Evolutionary conservation across 176 grass and related monocot species (phyloP).

Genomic region (Secale cereale): DNA sequence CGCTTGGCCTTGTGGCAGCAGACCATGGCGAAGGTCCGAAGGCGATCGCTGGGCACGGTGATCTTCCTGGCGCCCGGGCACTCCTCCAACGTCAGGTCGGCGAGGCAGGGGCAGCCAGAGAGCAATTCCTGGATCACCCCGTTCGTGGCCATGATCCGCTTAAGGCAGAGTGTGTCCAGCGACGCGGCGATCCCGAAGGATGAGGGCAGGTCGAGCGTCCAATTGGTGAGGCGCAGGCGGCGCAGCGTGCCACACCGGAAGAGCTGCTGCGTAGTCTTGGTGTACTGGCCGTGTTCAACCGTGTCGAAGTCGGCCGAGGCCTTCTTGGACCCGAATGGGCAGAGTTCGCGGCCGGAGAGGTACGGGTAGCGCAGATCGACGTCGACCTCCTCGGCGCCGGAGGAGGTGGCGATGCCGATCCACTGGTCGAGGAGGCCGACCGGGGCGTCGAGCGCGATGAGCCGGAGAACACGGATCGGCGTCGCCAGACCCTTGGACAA

Average conservation of each 20-base stretch:
- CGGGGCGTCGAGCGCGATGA: not conserved
- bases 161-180: not conserved
- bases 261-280: not conserved
- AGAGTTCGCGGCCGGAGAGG: not conserved
- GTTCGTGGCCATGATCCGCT: not conserved
- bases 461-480: not conserved
- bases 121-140: not conserved
- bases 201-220: not conserved
- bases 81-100: constrained; percentile 18
- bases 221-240: not conserved
- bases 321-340: not conserved
- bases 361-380: not conserved
- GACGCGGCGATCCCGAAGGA: not conserved
- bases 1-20: not conserved
- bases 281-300: not conserved
- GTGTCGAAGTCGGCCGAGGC: not conserved
- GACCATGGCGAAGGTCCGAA: not conserved
- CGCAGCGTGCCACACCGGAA: not conserved
- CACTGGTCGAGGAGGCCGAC: not conserved
- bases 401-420: not conserved
- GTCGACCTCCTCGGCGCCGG: not conserved
- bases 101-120: not conserved
- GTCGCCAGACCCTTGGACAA: not conserved
- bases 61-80: not conserved
- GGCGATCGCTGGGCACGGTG: not conserved